These are phyloP conservation scores for Ilyonectria sp. DNA, from an alignment of 2,329 filamentous ascomycete genomes.

Conservation along the genomic window DNA sequence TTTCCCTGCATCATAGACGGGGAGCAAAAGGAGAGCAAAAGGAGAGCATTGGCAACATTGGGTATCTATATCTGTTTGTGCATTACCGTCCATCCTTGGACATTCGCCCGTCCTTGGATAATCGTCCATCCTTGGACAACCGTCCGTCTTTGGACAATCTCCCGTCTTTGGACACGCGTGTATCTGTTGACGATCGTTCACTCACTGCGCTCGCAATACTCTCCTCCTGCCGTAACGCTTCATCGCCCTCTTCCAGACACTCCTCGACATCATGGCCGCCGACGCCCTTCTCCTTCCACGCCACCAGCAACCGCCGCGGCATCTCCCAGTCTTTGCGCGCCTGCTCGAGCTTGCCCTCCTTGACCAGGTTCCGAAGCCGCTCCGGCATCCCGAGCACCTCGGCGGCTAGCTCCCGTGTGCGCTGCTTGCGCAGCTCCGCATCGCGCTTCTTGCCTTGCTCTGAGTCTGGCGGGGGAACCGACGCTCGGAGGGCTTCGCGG, in stretches of 20 bases:
- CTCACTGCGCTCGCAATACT: slow-evolving; percentile 37
- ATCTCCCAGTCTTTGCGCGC: slow-evolving; percentile 72
- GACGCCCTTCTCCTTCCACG: slow-evolving; percentile 69
- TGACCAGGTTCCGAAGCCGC: slow-evolving; percentile 70
- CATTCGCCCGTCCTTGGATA: slow-evolving; percentile 40
- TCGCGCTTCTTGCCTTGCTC: slow-evolving; percentile 54
- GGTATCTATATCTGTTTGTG: slow-evolving; percentile 38
- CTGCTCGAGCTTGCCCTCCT: slow-evolving; percentile 72
- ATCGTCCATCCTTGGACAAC: slow-evolving; percentile 36
- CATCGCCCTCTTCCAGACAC: slow-evolving; percentile 70
- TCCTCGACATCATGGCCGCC: slow-evolving; percentile 69
- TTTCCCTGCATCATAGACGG: background rate
- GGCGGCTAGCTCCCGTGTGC: slow-evolving; percentile 70
- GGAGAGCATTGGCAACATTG: slow-evolving; percentile 30
- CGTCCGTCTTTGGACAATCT: slow-evolving; percentile 38
- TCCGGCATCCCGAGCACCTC: slow-evolving; percentile 75
- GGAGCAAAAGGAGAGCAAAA: background rate
- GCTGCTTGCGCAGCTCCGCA: slow-evolving; percentile 52
- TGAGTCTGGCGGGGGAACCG: slow-evolving; percentile 63
- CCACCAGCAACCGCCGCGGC: slow-evolving; percentile 65
- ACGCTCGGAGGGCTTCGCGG: slow-evolving; percentile 64
- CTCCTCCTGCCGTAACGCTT: slow-evolving; percentile 54
- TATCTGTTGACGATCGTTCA: slow-evolving; percentile 41
- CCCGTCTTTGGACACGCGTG: slow-evolving; percentile 36
- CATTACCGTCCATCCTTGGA: slow-evolving; percentile 35